Conservation (phyloP, 1,284 basidiomycete species). For the Coriolopsis trogii region DNA sequence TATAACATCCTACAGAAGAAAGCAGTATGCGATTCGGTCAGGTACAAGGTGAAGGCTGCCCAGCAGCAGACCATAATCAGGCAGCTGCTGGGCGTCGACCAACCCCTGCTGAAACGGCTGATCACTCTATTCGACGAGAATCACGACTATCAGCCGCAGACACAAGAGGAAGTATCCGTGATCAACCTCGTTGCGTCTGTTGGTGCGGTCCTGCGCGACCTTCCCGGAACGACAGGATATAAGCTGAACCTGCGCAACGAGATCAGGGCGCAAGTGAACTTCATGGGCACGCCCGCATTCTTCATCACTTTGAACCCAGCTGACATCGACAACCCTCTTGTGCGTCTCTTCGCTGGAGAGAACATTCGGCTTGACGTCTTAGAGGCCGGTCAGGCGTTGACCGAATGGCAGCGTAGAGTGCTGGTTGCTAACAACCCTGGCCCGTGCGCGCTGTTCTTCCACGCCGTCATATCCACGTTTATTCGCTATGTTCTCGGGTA, state of each 20-base stretch:
- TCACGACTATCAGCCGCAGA: not conserved
- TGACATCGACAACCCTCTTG: not conserved
- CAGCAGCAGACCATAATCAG: not conserved
- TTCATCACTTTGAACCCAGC: conserved; percentile 5
- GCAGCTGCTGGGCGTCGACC: not conserved
- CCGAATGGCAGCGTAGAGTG: not conserved
- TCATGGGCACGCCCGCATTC: not conserved
- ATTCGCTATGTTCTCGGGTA: conserved; percentile 2
- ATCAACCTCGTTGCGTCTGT: not conserved
- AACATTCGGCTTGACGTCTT: not conserved
- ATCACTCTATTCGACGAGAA: not conserved
- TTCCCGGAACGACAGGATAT: conserved; percentile 1
- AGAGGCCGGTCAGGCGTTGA: not conserved
- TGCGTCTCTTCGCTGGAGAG: not conserved
- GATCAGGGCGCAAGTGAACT: not conserved
- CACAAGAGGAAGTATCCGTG: not conserved
- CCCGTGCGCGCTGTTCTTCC: conserved; percentile 7
- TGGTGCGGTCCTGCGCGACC: not conserved
- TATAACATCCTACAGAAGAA: conserved; percentile 20
- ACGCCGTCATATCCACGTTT: conserved; percentile 8
- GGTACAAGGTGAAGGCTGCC: not conserved
- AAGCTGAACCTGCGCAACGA: not conserved
- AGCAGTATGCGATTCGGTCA: conserved; percentile 1
- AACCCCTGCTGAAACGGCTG: not conserved
- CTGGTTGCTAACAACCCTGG: not conserved